Conservation (phyloP, 2,329 filamentous ascomycete species). For the Colletotrichum sp. region DNA sequence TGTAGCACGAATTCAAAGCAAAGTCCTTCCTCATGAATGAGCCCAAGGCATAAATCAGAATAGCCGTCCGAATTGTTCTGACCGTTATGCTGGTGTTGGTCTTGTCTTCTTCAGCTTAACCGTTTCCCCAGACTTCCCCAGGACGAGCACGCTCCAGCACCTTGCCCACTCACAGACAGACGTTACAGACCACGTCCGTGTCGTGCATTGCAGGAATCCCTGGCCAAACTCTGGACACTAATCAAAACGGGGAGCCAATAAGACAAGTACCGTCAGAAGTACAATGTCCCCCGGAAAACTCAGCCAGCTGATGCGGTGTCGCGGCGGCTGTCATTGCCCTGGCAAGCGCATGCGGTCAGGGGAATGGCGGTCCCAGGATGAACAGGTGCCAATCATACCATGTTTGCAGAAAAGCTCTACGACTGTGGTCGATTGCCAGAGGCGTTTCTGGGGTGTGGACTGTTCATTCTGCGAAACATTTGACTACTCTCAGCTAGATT, state of each 20-base stretch:
- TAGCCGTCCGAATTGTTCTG: background rate
- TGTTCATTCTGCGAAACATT: background rate
- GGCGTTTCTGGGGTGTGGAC: background rate
- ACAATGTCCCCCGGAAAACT: background rate
- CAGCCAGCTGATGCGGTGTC: background rate
- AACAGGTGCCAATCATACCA: background rate
- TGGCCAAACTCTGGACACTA: background rate
- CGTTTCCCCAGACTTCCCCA: background rate
- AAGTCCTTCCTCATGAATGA: background rate
- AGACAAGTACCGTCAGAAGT: background rate
- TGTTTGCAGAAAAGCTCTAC: background rate
- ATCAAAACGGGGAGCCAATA: slow-evolving; percentile 1
- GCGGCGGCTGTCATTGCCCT: background rate
- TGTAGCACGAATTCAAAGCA: background rate
- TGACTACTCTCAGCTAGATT: background rate
- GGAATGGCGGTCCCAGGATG: background rate
- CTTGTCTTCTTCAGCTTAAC: background rate
- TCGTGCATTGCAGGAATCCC: background rate
- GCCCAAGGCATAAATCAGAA: background rate
- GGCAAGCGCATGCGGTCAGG: background rate
- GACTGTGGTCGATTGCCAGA: background rate
- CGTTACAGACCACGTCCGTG: background rate
- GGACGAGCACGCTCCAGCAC: background rate
- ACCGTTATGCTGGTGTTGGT: background rate
- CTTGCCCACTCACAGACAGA: background rate